These are phyloP conservation scores for Ophiorrhiza pumila DNA, from an alignment of 257 asterid genomes.

Conservation along the genomic window DNA sequence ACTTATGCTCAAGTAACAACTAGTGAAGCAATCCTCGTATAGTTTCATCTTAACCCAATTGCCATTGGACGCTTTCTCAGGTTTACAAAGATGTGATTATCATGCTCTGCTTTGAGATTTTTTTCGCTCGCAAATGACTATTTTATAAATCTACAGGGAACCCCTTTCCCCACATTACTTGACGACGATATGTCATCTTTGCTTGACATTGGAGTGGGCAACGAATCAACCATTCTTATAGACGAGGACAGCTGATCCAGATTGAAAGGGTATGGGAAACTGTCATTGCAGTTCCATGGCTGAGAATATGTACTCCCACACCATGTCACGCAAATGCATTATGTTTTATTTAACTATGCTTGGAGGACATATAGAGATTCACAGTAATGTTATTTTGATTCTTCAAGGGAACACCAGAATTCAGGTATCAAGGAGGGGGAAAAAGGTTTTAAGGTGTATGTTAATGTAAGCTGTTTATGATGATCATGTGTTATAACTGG, in stretches of 20 bases:
- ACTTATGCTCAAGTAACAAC: neutral
- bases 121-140: neutral
- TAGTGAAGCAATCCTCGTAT: neutral
- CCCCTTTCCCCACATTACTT: constrained; percentile 68
- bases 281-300: neutral
- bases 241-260: constrained; percentile 49
- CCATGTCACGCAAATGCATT: neutral
- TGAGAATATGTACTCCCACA: neutral
- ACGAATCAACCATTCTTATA: constrained; percentile 68
- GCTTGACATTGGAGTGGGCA: constrained; percentile 69
- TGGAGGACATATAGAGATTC: neutral
- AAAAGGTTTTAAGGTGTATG: neutral
- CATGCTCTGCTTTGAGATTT: neutral
- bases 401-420: neutral
- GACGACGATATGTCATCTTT: constrained; percentile 88
- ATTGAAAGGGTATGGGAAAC: neutral
- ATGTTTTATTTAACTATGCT: neutral
- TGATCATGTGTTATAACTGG: neutral
- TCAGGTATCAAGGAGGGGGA: neutral
- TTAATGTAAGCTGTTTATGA: neutral
- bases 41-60: neutral
- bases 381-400: neutral
- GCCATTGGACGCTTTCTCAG: neutral
- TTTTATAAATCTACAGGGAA: constrained; percentile 48
- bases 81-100: neutral